phyloP scores from a whole-genome alignment of 2,329 filamentous ascomycete species.

The Sporothrix variecibatus region DNA sequence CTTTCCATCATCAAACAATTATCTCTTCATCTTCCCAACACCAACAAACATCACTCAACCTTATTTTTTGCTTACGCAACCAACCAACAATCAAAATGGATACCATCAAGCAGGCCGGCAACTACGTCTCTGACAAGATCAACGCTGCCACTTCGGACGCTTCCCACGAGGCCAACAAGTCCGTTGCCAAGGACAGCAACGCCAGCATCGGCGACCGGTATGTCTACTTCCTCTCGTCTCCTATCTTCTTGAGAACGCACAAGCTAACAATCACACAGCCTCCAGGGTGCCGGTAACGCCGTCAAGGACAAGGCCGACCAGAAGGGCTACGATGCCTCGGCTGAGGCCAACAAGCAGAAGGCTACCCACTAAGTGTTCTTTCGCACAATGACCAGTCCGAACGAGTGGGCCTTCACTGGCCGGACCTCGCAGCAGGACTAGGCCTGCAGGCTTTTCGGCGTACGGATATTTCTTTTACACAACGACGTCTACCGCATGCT shows the following conservation, averaged over 20 bases:
- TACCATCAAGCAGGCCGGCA: slow-evolving; percentile 54
- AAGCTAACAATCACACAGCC: slow-evolving; percentile 34
- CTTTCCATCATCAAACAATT: slow-evolving; percentile 2
- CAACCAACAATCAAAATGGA: slow-evolving; percentile 42
- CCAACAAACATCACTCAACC: slow-evolving; percentile 25
- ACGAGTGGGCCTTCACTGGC: neutral
- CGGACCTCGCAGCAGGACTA: neutral
- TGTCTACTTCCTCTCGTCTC: slow-evolving; percentile 20
- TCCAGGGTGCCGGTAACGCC: slow-evolving; percentile 38
- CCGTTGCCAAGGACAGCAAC: slow-evolving; percentile 57
- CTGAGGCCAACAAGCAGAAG: slow-evolving; percentile 44
- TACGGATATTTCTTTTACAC: neutral
- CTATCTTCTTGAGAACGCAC: neutral
- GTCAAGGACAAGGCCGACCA: slow-evolving; percentile 41
- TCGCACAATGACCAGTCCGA: neutral
- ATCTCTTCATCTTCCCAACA: slow-evolving; percentile 21
- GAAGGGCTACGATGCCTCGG: slow-evolving; percentile 38
- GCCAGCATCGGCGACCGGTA: slow-evolving; percentile 49
- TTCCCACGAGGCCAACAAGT: slow-evolving; percentile 64
- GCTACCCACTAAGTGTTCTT: slow-evolving; percentile 40
- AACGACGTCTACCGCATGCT: neutral
- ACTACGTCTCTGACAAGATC: slow-evolving; percentile 61
- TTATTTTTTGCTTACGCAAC: slow-evolving; percentile 21
- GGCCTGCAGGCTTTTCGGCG: neutral
- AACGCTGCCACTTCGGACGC: slow-evolving; percentile 47